Base-by-base conservation (phyloP, 768 basidiomycete genomes). In the Pleurotus tuber-regium region DNA sequence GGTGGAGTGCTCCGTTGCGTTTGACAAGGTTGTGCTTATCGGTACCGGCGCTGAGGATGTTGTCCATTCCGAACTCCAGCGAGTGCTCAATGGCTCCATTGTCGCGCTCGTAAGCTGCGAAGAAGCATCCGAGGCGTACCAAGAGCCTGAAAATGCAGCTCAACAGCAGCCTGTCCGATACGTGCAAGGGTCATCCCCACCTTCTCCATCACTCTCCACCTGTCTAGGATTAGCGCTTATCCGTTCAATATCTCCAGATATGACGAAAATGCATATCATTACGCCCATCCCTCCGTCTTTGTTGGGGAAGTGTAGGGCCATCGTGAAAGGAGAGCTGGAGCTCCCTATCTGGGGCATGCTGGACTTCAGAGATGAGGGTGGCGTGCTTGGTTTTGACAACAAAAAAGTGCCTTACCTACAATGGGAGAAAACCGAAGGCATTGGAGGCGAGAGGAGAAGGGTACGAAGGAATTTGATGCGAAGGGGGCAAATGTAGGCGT, bases 321-420 rank as follows among this genome's bases (percentile, higher is more conserved):
- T 96, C 2, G 83, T 96, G 40, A 93, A 89, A 65, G 94, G 94
- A 6, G 92, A 93, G 62, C 72, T 94, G 60, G 92, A 95, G 65
- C 67, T 97, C 0, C 94, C 94, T 0, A 71, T 93, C 0, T 88
- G 87, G 83, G 92, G 87, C 0, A 82, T 92, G 85, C 70, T 97
- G 43, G 92, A 95, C 64, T 87, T 83, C 52, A 67, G 72, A 21
- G 61, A 57, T 3, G 67, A 58, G 19, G 73, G 68, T 5, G 58
- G 61, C 4, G 72, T 78, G 5, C 74, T 66, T 2, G 80, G 77
- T 0, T 70, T 84, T 4, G 79, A 81, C 4, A 78, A 73, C 12
- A 76, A 77, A 11, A 81, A 73, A 61, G 79, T 75, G 5, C 81
- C 94, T n/a, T 96, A 82, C 68, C 66, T 96, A 63, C 86, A 86